Evolutionary conservation across 257 asterid species (phyloP).

Genomic region (Verbena officinalis): DNA sequence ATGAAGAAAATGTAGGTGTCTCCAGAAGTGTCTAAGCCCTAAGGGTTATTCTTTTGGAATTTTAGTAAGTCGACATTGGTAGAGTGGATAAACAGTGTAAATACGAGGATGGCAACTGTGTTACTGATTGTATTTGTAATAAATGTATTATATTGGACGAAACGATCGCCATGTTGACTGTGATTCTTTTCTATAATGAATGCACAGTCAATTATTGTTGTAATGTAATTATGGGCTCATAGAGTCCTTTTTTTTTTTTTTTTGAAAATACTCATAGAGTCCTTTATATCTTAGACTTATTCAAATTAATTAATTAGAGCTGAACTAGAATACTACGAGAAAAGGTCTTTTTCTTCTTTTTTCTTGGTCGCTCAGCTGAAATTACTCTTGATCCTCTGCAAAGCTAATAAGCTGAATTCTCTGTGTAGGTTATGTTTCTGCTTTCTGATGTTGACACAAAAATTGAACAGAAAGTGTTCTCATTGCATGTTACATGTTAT

Average conservation of each 20-base stretch:
- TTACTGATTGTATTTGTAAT: conserved; percentile 22
- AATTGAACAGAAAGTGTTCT: conserved; percentile 2
- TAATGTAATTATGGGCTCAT: conserved; percentile 20
- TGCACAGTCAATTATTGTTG: conserved; percentile 16
- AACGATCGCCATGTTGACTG: conserved; percentile 21
- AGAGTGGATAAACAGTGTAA: conserved; percentile 7
- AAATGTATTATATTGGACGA: conserved; percentile 6
- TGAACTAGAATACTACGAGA: not conserved
- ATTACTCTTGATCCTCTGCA: not conserved
- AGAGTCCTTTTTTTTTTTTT: conserved; percentile 4
- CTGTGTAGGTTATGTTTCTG: conserved; percentile 11
- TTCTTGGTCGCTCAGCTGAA: not conserved
- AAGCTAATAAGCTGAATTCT: conserved; percentile 14
- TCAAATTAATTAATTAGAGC: conserved; percentile 7
- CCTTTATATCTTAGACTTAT: not conserved
- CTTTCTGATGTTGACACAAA: conserved; percentile 15
- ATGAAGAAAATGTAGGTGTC: no score
- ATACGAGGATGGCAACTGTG: conserved; percentile 16
- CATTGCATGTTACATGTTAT: not conserved
- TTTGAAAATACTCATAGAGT: conserved; percentile 9
- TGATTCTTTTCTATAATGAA: conserved; percentile 18
- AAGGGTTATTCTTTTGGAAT: no score
- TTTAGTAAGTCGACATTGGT: not conserved
- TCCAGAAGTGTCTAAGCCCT: no score
- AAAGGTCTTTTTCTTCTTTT: not conserved